Percentiles rank a stretch among this genome's conserved stretches.
phyloP scores from a whole-genome alignment of 139 green algal genomes.

The Mychonastes homosphaera region DNA sequence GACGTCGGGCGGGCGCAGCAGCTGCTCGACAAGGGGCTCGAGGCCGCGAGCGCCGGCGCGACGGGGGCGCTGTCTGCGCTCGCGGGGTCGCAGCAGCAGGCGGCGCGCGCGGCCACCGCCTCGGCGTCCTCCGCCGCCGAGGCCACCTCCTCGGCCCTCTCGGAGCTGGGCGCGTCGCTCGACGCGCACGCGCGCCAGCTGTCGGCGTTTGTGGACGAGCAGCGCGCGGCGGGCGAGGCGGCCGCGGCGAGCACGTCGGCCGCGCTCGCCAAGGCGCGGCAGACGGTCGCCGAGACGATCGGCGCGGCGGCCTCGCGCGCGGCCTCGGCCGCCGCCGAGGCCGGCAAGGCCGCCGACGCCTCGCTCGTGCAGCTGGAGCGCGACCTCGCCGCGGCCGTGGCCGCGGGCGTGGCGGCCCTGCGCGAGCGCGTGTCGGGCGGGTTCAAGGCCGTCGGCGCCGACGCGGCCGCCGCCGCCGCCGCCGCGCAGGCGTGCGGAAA shows the following conservation, averaged over 20 bases:
- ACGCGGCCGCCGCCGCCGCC: no score
- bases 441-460: no score
- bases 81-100: background rate
- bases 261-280: no score
- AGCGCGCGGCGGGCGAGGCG: background rate
- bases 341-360: no score
- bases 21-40: background rate
- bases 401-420: no score
- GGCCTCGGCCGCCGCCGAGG: background rate
- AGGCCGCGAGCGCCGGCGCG: background rate
- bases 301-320: background rate
- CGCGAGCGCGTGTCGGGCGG: no score
- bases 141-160: constrained; percentile 6
- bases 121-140: constrained; percentile 3
- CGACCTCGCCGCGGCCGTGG: no score
- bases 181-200: constrained; percentile 23
- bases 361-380: no score
- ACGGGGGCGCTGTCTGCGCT: background rate
- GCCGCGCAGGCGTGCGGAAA: no score
- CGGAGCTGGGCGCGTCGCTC: constrained; percentile 16
- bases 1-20: background rate
- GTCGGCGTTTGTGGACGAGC: constrained; percentile 22
- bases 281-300: background rate
- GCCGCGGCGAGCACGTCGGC: background rate
- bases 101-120: background rate